phyloP scores from a whole-genome alignment of 768 basidiomycete species.

The Termitomyces sp. region DNA sequence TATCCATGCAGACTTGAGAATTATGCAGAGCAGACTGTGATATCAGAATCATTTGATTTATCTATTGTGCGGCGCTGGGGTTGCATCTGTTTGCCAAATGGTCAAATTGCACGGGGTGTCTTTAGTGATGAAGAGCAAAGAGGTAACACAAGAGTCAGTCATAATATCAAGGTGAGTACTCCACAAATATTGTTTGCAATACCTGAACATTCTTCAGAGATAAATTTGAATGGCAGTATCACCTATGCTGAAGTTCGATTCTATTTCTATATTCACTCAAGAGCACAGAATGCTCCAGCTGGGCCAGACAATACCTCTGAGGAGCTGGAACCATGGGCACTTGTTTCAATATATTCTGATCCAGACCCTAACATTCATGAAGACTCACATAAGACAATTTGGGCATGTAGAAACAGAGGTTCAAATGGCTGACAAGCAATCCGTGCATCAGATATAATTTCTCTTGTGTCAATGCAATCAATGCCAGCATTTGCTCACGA shows the following conservation, averaged over 20 bases:
- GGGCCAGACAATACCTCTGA: not conserved
- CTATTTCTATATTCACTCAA: not conserved
- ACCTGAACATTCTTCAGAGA: not conserved
- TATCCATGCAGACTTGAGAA: not conserved
- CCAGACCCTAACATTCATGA: not conserved
- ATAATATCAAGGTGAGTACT: not conserved
- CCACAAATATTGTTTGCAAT: not conserved
- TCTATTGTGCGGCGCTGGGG: constrained; percentile 15
- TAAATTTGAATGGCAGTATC: not conserved
- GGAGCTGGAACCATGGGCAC: not conserved
- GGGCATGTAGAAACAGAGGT: not conserved
- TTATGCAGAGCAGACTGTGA: not conserved
- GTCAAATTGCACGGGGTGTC: constrained; percentile 19
- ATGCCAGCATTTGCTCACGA: not conserved
- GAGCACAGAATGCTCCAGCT: too few species aligned
- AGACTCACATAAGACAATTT: not conserved
- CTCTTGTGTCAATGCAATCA: not conserved
- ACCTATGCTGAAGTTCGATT: not conserved
- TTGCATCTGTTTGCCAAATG: constrained; percentile 20
- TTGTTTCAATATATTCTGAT: not conserved
- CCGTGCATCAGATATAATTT: not conserved
- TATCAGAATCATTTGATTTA: not conserved
- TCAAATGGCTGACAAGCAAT: not conserved
- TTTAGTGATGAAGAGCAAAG: not conserved
- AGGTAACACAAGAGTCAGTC: not conserved